Percentiles rank a stretch among this genome's conserved stretches.
phyloP scores from a whole-genome alignment of 139 green algal species.

The Marvania coccoides region DNA sequence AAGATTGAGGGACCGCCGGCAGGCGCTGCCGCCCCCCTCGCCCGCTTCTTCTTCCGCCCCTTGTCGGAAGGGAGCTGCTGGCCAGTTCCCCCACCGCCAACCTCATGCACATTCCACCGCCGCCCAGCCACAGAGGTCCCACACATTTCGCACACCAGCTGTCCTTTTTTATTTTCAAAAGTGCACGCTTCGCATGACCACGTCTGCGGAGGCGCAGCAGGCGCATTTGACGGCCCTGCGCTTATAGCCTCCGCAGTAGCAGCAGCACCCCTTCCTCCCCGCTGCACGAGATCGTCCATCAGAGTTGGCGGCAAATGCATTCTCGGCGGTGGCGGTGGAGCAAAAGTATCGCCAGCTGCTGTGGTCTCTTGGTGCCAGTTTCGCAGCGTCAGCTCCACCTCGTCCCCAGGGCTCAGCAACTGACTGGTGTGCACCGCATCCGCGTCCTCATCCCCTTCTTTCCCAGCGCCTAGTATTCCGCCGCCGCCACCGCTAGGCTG shows the following conservation, averaged over 20 bases:
- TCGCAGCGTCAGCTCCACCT: slow-evolving; percentile 14
- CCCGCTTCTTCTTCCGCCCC: too few species aligned
- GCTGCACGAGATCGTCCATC: not conserved
- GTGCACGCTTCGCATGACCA: slow-evolving; percentile 19
- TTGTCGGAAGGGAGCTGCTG: too few species aligned
- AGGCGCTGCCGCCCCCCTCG: too few species aligned
- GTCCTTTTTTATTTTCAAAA: not conserved
- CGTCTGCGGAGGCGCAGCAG: not conserved
- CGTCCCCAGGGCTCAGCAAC: not conserved
- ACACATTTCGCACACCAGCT: slow-evolving; percentile 15
- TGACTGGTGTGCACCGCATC: not conserved
- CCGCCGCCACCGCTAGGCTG: not conserved
- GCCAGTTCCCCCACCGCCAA: too few species aligned
- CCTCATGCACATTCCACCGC: too few species aligned
- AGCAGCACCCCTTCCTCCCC: not conserved
- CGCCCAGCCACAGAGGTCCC: not conserved
- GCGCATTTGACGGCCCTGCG: not conserved
- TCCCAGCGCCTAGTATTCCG: not conserved
- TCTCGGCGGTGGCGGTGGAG: not conserved
- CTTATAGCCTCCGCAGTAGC: not conserved
- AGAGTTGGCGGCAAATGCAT: not conserved
- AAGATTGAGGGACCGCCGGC: too few species aligned
- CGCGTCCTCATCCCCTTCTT: not conserved
- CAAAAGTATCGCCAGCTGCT: not conserved
- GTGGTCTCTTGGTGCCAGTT: slow-evolving; percentile 1